These are phyloP conservation scores for Colletotrichum eremochloae DNA, from an alignment of 2,329 filamentous ascomycete species.

Conservation along the genomic window DNA sequence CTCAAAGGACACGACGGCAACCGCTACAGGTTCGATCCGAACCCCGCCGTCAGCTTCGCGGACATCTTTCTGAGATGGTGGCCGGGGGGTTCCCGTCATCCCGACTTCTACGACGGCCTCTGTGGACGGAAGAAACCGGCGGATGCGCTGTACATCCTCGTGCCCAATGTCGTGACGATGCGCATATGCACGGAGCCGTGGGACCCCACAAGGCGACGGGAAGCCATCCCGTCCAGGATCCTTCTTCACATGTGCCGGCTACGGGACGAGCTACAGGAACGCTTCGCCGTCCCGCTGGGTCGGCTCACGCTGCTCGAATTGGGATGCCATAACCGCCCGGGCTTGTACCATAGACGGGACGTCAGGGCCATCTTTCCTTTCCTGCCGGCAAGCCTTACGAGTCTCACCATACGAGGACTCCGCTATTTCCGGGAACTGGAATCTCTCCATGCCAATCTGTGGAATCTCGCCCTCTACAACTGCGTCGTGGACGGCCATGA, in stretches of 20 bases:
- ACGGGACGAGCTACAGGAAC: neutral
- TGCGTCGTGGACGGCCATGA: neutral
- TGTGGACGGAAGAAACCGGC: neutral
- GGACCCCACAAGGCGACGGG: rapidly evolving
- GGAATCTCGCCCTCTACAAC: neutral
- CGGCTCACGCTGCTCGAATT: neutral
- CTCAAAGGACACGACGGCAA: rapidly evolving
- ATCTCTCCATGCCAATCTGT: neutral
- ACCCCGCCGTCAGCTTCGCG: neutral
- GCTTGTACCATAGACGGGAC: rapidly evolving
- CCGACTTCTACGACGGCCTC: neutral
- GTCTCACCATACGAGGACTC: neutral
- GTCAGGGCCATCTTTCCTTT: rapidly evolving
- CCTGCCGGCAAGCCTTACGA: neutral
- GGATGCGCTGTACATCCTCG: neutral
- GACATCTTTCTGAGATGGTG: neutral
- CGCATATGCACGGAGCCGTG: neutral
- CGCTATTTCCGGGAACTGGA: rapidly evolving
- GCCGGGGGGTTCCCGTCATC: neutral
- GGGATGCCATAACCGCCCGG: rapidly evolving
- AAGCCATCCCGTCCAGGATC: neutral
- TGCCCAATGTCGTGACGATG: neutral
- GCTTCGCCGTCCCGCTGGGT: neutral
- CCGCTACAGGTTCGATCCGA: neutral
- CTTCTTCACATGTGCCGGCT: neutral